A percentile compares a stretch with the other conserved stretches of the same genome.
Evolutionary conservation across 108 stramenopile genomes (phyloP).

Genomic region (Seminavis robusta): DNA sequence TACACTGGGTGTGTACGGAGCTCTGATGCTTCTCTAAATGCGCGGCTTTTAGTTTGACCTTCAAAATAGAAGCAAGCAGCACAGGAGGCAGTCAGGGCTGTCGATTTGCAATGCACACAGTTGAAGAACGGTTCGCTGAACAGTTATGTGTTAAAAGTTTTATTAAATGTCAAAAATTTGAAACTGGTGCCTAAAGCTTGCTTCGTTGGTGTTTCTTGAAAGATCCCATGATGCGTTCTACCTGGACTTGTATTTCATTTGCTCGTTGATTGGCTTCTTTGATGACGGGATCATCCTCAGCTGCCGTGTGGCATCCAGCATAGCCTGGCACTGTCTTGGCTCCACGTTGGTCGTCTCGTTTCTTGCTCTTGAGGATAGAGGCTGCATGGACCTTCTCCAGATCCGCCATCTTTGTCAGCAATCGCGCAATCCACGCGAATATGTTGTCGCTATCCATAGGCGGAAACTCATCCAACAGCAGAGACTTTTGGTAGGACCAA

Average conservation of each 20-base stretch:
- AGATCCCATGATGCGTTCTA: slow-evolving; percentile 1
- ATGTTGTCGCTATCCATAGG: slow-evolving; percentile 1
- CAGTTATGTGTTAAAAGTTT: too few species aligned
- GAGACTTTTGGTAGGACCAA: slow-evolving; percentile 55
- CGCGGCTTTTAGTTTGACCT: too few species aligned
- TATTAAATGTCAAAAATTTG: too few species aligned
- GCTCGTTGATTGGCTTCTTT: slow-evolving; percentile 37
- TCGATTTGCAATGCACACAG: too few species aligned
- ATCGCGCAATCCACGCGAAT: slow-evolving; percentile 16
- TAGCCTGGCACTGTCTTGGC: slow-evolving; percentile 75
- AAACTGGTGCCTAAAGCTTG: too few species aligned
- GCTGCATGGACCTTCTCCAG: slow-evolving; percentile 63
- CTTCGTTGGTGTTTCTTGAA: not conserved
- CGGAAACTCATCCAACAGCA: slow-evolving; percentile 58
- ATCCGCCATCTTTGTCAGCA: slow-evolving; percentile 39
- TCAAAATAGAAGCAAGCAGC: too few species aligned
- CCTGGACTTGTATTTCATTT: slow-evolving; percentile 6
- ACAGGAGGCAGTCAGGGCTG: too few species aligned
- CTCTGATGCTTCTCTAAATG: too few species aligned
- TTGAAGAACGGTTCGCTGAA: too few species aligned
- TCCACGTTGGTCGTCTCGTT: slow-evolving; percentile 79
- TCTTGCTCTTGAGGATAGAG: slow-evolving; percentile 60
- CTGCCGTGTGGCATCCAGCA: slow-evolving; percentile 47
- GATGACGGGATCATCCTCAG: slow-evolving; percentile 66
- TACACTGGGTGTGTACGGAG: too few species aligned